Base-by-base conservation (phyloP, 176 grass and related monocot genomes). In the Juncus inflexus region DNA sequence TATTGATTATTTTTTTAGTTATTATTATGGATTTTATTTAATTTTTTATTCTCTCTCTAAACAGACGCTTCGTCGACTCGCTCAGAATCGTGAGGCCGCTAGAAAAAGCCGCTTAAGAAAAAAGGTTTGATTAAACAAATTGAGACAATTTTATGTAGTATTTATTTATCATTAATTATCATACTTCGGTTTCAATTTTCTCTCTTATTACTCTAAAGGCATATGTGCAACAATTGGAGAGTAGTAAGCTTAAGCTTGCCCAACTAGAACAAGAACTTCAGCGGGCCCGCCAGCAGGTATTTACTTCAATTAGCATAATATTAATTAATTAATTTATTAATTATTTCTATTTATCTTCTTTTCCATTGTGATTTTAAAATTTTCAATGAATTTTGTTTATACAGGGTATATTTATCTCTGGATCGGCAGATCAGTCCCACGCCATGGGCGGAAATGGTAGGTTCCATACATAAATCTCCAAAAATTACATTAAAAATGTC, bases 21-120 rank as follows among this genome's bases (percentile, higher is more conserved):
- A 28, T 28, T 28, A 16, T 57, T 40, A 65, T 69, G 51, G 35
- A 68, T 71, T 58, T 45, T 71, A 16, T 1, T 47, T 58, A 67
- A 63, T 82, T 64, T 87, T 19, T 57, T 72, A 80, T 68, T 35
- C 37, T 16, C 12, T 73, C 74, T 64, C 52, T 68, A 50, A 66
- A 19, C 61, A 99, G 94, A 74, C 85, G 65, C 16, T 89, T 59
- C 85, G 94, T 9, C 87, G 94, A 37, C 85, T 99, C 68, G 94
- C 94, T 67, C 94, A 99, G 84, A 99, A 99, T 80, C 94, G 88
- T 3, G 94, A 99, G 64, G 94, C 94, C 69, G 94, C 94, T 63
- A 90, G 94, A 73, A 99, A 99, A 69, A 99, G 94, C 73, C 86
- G 88, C 62, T 84, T 99, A 78, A 92, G 94, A 67, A 99, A 99